Base-by-base conservation (phyloP, 176 grass and related monocot genomes). In the Avena atlantica region DNA sequence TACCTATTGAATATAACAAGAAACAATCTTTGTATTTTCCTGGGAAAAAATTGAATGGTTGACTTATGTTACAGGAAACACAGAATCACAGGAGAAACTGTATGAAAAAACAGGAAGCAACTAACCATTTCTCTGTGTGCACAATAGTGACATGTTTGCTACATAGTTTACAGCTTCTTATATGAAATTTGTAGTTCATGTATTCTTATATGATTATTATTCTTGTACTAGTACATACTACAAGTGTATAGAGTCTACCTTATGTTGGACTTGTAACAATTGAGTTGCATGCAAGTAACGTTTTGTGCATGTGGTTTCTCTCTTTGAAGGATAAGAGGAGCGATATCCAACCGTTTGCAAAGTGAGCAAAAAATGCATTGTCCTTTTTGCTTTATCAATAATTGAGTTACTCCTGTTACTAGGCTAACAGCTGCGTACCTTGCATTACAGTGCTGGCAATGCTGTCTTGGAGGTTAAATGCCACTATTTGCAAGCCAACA, bases 401-500 rank as follows among this genome's bases (percentile, higher is more conserved):
- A 66, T 79, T 80, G 52, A 58, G 9, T 82, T 73, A 80, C n/a
- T 83, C 74, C 72, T 79, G 65, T 37, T 84, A 70, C 63, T 47
- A 80, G 49, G 72, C 45, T 84, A 80, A 78, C 53, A 76, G 27
- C 78, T 66, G 78, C 55, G 2, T 86, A 74, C 65, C 29, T 76
- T 85, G 24, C 85, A 74, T 83, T 91, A 44, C 70, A 97, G 91
- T 83, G 45, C 85, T 80, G 85, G 82, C 21, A 55, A 80, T 87
- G 72, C 86, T 63, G 76, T 91, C 65, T 81, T 92, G 77, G 88
- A 93, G 89, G 88, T 92, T 51, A 95, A 98, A 90, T 92, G 74
- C 74, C 96, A 98, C 81, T 98, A 93, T 87, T 74, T 87, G 81
- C 84, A 98, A 87, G 93, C 96, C 34, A 93, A 61, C 71, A 47